A percentile compares a stretch with the other conserved stretches of the same genome.
These are phyloP conservation scores for Apiospora malaysiana DNA, from an alignment of 2,329 filamentous ascomycete genomes.

Conservation along the genomic window DNA sequence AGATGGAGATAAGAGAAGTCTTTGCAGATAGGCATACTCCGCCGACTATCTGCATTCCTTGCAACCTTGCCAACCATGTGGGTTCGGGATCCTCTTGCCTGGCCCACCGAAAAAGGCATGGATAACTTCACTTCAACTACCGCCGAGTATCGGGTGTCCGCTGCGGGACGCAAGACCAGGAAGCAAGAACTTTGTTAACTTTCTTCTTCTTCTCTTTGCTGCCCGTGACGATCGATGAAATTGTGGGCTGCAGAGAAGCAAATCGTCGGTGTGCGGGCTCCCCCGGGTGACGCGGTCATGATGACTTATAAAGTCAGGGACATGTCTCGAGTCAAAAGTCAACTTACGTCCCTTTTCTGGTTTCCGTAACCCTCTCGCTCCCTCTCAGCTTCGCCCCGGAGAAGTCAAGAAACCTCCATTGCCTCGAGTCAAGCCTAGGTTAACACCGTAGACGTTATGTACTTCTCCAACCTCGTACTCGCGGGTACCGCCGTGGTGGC, in stretches of 20 bases:
- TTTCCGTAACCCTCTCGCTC: not conserved
- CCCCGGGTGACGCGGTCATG: not conserved
- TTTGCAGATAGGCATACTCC: constrained; percentile 6
- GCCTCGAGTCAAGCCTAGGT: not conserved
- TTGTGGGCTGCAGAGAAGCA: not conserved
- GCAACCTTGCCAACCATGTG: constrained; percentile 8
- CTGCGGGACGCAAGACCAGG: not conserved
- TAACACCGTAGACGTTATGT: not conserved
- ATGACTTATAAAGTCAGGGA: constrained; percentile 14
- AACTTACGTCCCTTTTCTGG: not conserved
- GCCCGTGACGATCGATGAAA: not conserved
- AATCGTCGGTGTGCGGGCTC: constrained; percentile 3
- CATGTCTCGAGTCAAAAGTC: constrained; percentile 1
- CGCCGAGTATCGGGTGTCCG: constrained; percentile 5
- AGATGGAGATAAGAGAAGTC: not conserved
- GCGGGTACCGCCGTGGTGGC: not conserved
- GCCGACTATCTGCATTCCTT: constrained; percentile 1
- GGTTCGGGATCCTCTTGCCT: not conserved
- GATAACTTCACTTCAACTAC: not conserved
- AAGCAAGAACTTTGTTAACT: not conserved
- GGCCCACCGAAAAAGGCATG: constrained; percentile 13
- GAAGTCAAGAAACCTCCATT: constrained; percentile 9
- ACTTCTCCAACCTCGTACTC: constrained; percentile 13
- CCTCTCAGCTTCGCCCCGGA: not conserved
- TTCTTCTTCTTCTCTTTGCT: not conserved